Evolutionary conservation across 2,329 filamentous ascomycete genomes (phyloP), one percentile per base, ranked within the genome.

Genomic region (Ilyonectria robusta): DNA sequence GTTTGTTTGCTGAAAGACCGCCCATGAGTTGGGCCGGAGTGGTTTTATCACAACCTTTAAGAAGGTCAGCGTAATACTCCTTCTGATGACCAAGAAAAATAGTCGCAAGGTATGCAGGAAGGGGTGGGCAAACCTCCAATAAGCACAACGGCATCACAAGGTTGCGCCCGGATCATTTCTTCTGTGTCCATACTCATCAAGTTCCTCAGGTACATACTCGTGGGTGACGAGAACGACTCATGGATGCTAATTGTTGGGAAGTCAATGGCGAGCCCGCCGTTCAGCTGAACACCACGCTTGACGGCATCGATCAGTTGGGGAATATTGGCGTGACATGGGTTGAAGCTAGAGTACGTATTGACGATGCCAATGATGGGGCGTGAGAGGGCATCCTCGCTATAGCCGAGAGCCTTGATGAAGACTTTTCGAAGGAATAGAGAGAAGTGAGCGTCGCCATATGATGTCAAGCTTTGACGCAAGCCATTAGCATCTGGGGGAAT

Each of bases 161-260:
- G 92, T 78, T 93, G 92, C 0, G 91, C 91, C 50, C 83, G 83
- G 60, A 93, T 89, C 92, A 94, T 94, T 81, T 94, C 92, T 77
- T 94, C 92, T 0, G 92, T 94, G 75, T 94, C 92, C 90, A 94
- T 93, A 70, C 89, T 91, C 92, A 94, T 94, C 63, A 94, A 75
- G 70, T 94, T 94, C 37, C 92, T 80, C 54, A 94, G 75, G 61
- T 89, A 93, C 92, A 94, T 93, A 80, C 91, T 93, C 5, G 92
- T 93, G 2, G 92, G 92, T 48, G 86, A 83, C 0, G 91, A 85
- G 75, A 94, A 94, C 2, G 84, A 87, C 83, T 94, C 92, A 71
- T 92, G 89, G 1, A 94, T 76, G 68, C 89, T 92, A 61, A 94
- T 93, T 0, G 92, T 94, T 0, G 92, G 92, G 70, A 94, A 94